phyloP scores from a whole-genome alignment of 768 basidiomycete species.

The Kockovaella imperatae region DNA sequence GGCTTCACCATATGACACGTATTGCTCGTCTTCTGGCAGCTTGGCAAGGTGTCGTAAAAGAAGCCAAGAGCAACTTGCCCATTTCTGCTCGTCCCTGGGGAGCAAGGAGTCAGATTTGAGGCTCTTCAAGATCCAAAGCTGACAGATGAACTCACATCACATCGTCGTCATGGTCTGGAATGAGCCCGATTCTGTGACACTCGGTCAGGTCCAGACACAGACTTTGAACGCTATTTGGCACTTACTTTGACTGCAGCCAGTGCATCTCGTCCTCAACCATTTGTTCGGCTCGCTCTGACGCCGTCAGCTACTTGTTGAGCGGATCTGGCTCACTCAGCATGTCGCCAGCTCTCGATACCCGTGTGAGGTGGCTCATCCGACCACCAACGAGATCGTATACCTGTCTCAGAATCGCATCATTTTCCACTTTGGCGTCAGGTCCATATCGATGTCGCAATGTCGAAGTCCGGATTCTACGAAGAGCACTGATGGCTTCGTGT shows the following conservation, averaged over 20 bases:
- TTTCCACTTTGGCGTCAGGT: constrained; percentile 19
- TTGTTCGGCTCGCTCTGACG: constrained; percentile 52
- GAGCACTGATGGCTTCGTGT: constrained; percentile 56
- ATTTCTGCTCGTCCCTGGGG: constrained; percentile 75
- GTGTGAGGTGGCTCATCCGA: constrained; percentile 66
- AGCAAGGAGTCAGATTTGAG: constrained; percentile 49
- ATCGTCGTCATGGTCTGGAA: constrained; percentile 61
- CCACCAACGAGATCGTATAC: constrained; percentile 65
- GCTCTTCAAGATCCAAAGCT: not conserved
- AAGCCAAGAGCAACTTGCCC: constrained; percentile 61
- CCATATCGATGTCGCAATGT: not conserved
- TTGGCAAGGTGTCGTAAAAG: constrained; percentile 65
- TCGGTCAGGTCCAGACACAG: not conserved
- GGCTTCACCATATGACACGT: constrained; percentile 54
- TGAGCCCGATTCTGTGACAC: constrained; percentile 55
- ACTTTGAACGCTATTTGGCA: not conserved
- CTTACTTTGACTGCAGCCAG: constrained; percentile 62
- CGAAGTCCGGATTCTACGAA: constrained; percentile 48
- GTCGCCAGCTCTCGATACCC: constrained; percentile 57
- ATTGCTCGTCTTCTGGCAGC: constrained; percentile 8
- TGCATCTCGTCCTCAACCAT: constrained; percentile 65
- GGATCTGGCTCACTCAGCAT: constrained; percentile 49
- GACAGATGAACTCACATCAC: constrained; percentile 31
- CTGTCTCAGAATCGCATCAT: constrained; percentile 48
- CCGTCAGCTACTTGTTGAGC: not conserved